Conservation (phyloP, 2,329 filamentous ascomycete genomes). For the Ilyonectria destructans region DNA sequence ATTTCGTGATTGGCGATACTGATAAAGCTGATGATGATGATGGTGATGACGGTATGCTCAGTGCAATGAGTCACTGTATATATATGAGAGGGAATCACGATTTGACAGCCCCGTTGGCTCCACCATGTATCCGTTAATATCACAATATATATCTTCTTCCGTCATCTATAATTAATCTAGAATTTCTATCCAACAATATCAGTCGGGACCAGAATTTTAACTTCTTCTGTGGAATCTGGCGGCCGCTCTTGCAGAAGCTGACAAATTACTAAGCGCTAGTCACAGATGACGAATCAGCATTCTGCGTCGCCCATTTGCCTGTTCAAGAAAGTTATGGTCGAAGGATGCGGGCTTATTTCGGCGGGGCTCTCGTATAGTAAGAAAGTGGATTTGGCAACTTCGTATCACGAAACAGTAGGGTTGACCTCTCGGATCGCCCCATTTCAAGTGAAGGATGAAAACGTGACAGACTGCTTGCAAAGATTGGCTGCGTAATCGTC, state of each 20-base stretch:
- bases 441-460: neutral
- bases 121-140: slow-evolving; percentile 1
- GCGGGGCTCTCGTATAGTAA: slow-evolving; percentile 15
- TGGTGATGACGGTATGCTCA: neutral
- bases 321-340: slow-evolving; percentile 7
- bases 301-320: neutral
- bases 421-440: neutral
- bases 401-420: neutral
- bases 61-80: neutral
- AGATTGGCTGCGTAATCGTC: neutral
- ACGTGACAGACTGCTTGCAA: neutral
- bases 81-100: neutral
- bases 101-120: neutral
- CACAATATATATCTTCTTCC: neutral
- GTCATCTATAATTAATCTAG: neutral
- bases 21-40: neutral
- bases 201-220: neutral
- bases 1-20: neutral
- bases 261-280: slow-evolving; percentile 17
- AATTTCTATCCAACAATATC: neutral
- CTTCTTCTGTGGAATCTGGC: neutral
- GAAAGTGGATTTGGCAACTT: neutral
- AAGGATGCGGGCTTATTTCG: slow-evolving; percentile 1
- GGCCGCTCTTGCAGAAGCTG: neutral
- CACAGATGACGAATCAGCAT: slow-evolving; percentile 15